Evolutionary conservation across 306 rosid genomes (phyloP).

Genomic region (Myrica gale): DNA sequence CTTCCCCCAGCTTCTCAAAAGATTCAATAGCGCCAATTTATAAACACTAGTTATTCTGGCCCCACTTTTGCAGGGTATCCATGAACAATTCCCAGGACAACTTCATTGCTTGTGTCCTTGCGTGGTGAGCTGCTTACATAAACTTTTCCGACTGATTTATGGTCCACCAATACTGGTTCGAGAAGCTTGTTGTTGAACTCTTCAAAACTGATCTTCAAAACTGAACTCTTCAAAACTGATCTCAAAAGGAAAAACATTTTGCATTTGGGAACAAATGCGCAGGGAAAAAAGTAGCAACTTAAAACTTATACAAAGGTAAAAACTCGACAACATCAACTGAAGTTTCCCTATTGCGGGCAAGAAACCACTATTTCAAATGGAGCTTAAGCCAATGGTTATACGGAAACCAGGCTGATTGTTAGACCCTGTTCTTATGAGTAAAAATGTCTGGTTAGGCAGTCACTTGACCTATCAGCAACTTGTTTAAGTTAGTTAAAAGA

Average conservation of each 20-base stretch:
- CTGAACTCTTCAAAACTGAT: constrained; percentile 33
- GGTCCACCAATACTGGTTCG: constrained; percentile 89
- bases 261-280: no score
- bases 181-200: constrained; percentile 76
- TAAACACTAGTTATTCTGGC: constrained; percentile 71
- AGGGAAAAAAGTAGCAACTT: no score
- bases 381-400: no score
- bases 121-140: constrained; percentile 66
- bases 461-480: no score
- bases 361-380: constrained; percentile 6
- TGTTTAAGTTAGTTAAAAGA: no score
- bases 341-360: constrained; percentile 3
- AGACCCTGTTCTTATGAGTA: no score
- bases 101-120: constrained; percentile 55
- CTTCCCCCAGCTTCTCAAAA: constrained; percentile 93
- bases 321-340: background rate
- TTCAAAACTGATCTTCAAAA: no score
- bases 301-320: background rate
- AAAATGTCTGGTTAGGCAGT: no score
- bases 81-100: constrained; percentile 52
- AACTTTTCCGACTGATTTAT: constrained; percentile 92
- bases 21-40: constrained; percentile 91
- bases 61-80: constrained; percentile 42
- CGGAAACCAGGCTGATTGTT: no score
- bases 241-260: no score